Percentiles rank a stretch among this genome's conserved stretches.
Conservation (phyloP, 352 stramenopile genomes). For the Pythium rhizo-oryzae region DNA sequence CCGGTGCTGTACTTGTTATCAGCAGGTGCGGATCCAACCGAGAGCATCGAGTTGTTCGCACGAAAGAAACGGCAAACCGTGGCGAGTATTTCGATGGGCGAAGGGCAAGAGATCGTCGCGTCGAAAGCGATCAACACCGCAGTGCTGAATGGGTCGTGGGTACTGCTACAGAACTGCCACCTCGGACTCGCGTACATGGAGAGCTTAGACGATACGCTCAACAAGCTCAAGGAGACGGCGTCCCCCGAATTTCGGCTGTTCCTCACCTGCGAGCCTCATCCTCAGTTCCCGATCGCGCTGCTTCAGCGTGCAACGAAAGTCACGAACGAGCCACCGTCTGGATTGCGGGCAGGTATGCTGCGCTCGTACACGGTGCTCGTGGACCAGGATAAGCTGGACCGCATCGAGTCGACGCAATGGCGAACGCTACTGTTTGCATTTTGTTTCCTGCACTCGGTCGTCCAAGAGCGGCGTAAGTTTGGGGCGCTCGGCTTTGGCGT, state of each 20-base stretch:
- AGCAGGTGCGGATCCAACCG: constrained; percentile 69
- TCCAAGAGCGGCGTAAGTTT: constrained; percentile 79
- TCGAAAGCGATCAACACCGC: constrained; percentile 53
- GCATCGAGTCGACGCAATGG: constrained; percentile 66
- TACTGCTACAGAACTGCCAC: constrained; percentile 84
- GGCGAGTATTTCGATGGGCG: constrained; percentile 78
- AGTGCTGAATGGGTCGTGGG: constrained; percentile 78
- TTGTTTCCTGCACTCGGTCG: constrained; percentile 81
- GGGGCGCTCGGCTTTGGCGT: constrained; percentile 70
- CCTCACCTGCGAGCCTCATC: constrained; percentile 69
- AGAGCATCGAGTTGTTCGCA: constrained; percentile 70
- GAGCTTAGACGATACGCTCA: constrained; percentile 53
- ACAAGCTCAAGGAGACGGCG: constrained; percentile 39
- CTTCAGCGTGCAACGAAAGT: constrained; percentile 73
- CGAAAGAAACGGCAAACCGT: constrained; percentile 70
- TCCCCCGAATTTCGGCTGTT: constrained; percentile 71
- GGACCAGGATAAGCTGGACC: constrained; percentile 80
- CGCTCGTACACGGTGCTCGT: constrained; percentile 76
- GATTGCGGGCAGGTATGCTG: constrained; percentile 69
- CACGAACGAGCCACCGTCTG: constrained; percentile 76
- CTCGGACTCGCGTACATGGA: constrained; percentile 73
- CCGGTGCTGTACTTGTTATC: constrained; percentile 77
- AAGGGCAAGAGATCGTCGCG: constrained; percentile 70
- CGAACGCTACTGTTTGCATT: constrained; percentile 67
- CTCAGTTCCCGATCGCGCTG: constrained; percentile 63